Percentiles rank a stretch among this genome's conserved stretches.
phyloP scores from a whole-genome alignment of 495 filamentous ascomycete species.

The Annulohypoxylon stygium region DNA sequence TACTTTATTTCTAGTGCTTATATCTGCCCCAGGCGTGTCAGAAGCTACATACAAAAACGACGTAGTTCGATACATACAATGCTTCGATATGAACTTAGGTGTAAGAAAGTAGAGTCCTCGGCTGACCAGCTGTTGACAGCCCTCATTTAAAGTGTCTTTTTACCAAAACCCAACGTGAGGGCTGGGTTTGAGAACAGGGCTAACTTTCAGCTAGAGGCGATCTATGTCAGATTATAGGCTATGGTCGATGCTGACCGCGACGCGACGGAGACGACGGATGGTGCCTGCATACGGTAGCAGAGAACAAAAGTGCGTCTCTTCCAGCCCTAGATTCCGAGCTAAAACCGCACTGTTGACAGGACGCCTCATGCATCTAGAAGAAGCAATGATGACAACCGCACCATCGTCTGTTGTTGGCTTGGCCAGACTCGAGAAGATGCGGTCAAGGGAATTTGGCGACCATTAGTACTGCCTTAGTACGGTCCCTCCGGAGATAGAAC shows the following conservation, averaged over 20 bases:
- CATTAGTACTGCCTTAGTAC: background rate
- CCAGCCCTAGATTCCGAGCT: background rate
- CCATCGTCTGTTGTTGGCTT: constrained; percentile 2
- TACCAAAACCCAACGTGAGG: background rate
- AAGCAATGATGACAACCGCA: constrained; percentile 20
- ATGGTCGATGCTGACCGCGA: constrained; percentile 19
- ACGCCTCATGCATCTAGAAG: constrained; percentile 25
- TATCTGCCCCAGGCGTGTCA: background rate
- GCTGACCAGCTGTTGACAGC: background rate
- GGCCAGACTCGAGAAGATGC: background rate
- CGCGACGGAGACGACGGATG: constrained; percentile 24
- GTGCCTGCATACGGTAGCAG: constrained; percentile 15
- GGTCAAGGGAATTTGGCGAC: background rate
- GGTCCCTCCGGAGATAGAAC: background rate
- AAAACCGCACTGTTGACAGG: constrained; percentile 8
- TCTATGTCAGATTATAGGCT: constrained; percentile 32
- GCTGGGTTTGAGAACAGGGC: constrained; percentile 13
- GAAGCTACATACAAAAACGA: background rate
- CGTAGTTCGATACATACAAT: background rate
- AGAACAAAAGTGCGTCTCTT: constrained; percentile 2
- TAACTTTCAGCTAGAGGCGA: constrained; percentile 34
- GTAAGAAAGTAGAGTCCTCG: background rate
- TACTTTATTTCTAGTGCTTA: constrained; percentile 13
- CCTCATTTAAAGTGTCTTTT: constrained; percentile 7
- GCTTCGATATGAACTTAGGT: background rate